Percentiles rank a stretch among this genome's conserved stretches.
Evolutionary conservation across 169 alveolate species (phyloP).

Genomic region (Plasmodium yoelii): DNA sequence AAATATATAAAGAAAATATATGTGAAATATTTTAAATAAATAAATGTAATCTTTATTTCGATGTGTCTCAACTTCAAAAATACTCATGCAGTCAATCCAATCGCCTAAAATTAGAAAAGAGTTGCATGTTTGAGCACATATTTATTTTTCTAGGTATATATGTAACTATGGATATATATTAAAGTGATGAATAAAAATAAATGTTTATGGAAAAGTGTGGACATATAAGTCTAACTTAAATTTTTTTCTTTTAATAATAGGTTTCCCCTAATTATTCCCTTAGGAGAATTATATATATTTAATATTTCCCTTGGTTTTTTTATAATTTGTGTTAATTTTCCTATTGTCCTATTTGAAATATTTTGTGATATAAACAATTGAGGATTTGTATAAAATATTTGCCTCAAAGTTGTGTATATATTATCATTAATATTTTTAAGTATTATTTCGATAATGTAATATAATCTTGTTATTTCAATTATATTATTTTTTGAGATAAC

Average conservation of each 20-base stretch:
- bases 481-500: slow-evolving; percentile 37
- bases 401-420: slow-evolving; percentile 75
- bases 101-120: slow-evolving; percentile 18
- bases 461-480: slow-evolving; percentile 54
- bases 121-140: not conserved
- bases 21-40: not conserved
- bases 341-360: slow-evolving; percentile 71
- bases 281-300: slow-evolving; percentile 77
- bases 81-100: slow-evolving; percentile 73
- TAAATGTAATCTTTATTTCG: not conserved
- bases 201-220: not conserved
- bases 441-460: slow-evolving; percentile 47
- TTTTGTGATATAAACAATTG: slow-evolving; percentile 73
- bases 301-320: slow-evolving; percentile 76
- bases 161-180: no score
- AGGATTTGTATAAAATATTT: slow-evolving; percentile 78
- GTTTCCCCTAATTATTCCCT: slow-evolving; percentile 77
- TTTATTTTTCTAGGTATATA: not conserved
- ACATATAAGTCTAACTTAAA: slow-evolving; percentile 13
- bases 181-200: no score
- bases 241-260: slow-evolving; percentile 51
- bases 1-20: not conserved
- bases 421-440: slow-evolving; percentile 28
- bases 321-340: slow-evolving; percentile 74
- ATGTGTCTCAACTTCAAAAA: slow-evolving; percentile 36